Evolutionary conservation across 1,284 basidiomycete genomes (phyloP), one percentile per base, ranked within the genome.

Genomic region (Volvariella volvacea): DNA sequence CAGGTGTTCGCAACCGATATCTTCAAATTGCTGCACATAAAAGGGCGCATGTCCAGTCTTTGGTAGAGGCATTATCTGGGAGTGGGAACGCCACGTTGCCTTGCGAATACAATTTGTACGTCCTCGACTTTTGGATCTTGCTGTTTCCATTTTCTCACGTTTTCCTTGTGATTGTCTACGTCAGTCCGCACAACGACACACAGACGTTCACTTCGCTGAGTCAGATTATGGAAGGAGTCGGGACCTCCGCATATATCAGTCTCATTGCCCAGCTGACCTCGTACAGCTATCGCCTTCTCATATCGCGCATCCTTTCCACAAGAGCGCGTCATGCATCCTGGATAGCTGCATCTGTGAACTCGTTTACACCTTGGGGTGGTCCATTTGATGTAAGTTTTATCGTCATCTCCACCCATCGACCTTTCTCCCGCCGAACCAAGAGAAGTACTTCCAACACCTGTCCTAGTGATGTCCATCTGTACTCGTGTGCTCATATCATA

Each of bases 81-180:
- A 80, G 79, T 3, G 60, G 63, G 22, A 63, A 66, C 21, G 78
- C 80, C 0, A 67, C 71, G 14, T 48, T 72, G 56, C 66, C 72
- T 1, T 84, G 82, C 68, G 64, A 61, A 1, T 85, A 84, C 61
- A 64, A 59, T 45, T 84, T 84, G 79, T 71, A 55, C 55, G 70
- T 61, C 31, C n/a, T 28, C 30, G 9, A 7, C 15, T 19, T 38
- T 22, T 4, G 7, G 4, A 15, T 42, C 9, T 28, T 22, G 2
- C n/a, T 31, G 21, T 40, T 22, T 32, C 46, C 1, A 49, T 19
- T n/a, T n/a, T 16, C 16, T 19, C 4, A 46, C 30, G 16, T 28
- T 41, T 12, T 12, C 6, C 6, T 28, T 12, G 41, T n/a, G 22
- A 10, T 8, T 16, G 14, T n/a, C 28, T n/a, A 2, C 21, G 9